phyloP scores from a whole-genome alignment of 202 grass and related monocot species.

The Carex arenaria region DNA sequence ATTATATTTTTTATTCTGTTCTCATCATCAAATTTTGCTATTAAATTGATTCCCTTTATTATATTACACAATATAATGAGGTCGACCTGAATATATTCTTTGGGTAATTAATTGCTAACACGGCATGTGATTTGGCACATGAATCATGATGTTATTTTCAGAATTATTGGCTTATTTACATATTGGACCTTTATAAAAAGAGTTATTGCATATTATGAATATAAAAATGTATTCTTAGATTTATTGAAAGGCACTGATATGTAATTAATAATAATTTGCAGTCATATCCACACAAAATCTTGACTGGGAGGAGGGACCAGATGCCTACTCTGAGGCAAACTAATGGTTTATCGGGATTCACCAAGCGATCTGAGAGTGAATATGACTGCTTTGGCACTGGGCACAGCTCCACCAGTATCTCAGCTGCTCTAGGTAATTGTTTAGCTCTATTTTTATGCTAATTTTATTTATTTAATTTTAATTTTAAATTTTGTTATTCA shows the following conservation, averaged over 20 bases:
- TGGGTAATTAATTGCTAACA: neutral
- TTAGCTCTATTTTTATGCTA: neutral
- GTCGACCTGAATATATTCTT: conserved; percentile 5
- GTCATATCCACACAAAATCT: conserved; percentile 97
- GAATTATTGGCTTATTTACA: neutral
- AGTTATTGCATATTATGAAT: neutral
- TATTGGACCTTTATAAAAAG: neutral
- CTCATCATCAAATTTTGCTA: neutral
- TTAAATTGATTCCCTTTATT: neutral
- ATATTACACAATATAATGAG: neutral
- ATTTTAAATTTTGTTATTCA: neutral
- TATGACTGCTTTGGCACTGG: conserved; percentile 88
- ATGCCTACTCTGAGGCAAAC: conserved; percentile 96
- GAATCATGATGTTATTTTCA: neutral
- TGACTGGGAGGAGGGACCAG: conserved; percentile 77
- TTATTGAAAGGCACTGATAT: neutral
- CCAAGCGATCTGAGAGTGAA: conserved; percentile 78
- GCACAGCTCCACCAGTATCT: conserved; percentile 93
- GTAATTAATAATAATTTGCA: conserved; percentile 27
- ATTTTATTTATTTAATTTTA: neutral
- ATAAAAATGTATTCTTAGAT: neutral
- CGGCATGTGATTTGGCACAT: conserved; percentile 14
- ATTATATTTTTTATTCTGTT: neutral
- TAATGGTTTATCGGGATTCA: conserved; percentile 73
- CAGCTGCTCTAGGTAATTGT: conserved; percentile 69